These are phyloP conservation scores for Xylariaceae sp. DNA, from an alignment of 2,329 filamentous ascomycete genomes.

Conservation along the genomic window DNA sequence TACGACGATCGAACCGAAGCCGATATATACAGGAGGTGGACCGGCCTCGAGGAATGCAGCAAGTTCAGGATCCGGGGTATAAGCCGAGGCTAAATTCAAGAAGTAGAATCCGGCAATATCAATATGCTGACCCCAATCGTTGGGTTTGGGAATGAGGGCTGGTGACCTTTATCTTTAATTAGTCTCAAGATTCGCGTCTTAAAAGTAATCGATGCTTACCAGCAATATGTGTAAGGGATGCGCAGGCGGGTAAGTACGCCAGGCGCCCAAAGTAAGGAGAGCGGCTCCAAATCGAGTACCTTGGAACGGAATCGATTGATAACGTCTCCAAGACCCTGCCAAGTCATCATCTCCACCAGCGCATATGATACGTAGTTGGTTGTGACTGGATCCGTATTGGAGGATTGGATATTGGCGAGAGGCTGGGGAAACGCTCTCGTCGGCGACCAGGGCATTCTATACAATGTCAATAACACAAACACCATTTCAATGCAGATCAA, in stretches of 20 bases:
- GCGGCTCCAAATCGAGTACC: conserved; percentile 63
- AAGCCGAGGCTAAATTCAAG: conserved; percentile 37
- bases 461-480: conserved; percentile 1
- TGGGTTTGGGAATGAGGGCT: conserved; percentile 46
- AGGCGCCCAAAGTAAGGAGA: conserved; percentile 79
- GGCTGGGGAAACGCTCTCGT: conserved; percentile 85
- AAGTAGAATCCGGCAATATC: conserved; percentile 52
- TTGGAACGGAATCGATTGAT: conserved; percentile 83
- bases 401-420: conserved; percentile 68
- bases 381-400: conserved; percentile 61
- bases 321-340: conserved; percentile 86
- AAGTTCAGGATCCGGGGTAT: conserved; percentile 27
- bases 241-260: conserved; percentile 70
- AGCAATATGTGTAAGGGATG: conserved; percentile 87
- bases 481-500: too few relatives aligned
- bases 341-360: conserved; percentile 85
- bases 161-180: conserved; percentile 24
- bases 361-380: conserved; percentile 80
- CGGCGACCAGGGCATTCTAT: conserved; percentile 78
- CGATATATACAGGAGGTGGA: conserved; percentile 49
- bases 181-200: background rate
- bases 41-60: conserved; percentile 41
- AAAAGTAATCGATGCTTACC: conserved; percentile 40
- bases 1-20: conserved; percentile 53
- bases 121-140: conserved; percentile 50